phyloP scores from a whole-genome alignment of 2,329 filamentous ascomycete species.

The Leptographium radiaticola region DNA sequence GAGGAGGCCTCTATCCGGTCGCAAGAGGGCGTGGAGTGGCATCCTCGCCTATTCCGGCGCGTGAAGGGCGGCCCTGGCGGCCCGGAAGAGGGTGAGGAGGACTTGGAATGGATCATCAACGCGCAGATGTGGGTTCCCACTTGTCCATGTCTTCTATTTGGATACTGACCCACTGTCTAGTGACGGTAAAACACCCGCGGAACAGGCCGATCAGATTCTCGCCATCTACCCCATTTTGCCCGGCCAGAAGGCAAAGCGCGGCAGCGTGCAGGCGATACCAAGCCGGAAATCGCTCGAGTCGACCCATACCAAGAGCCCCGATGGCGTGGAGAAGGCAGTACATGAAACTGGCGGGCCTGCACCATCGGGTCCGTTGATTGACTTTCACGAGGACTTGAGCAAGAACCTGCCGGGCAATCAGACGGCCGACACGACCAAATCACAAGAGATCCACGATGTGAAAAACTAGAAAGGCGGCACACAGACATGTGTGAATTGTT shows the following conservation, averaged over 20 bases:
- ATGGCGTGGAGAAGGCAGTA: constrained; percentile 31
- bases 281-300: constrained; percentile 11
- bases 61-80: constrained; percentile 60
- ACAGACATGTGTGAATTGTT: neutral
- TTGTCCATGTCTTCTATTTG: neutral
- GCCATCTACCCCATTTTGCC: constrained; percentile 73
- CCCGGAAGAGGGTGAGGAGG: constrained; percentile 69
- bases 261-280: constrained; percentile 39
- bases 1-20: constrained; percentile 72
- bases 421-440: constrained; percentile 22
- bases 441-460: constrained; percentile 18
- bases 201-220: constrained; percentile 70
- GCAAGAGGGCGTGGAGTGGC: constrained; percentile 75
- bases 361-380: constrained; percentile 35
- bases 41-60: constrained; percentile 68
- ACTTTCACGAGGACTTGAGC: constrained; percentile 43
- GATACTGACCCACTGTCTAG: constrained; percentile 2
- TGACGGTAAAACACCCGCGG: constrained; percentile 50
- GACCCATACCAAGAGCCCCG: constrained; percentile 6
- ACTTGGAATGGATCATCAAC: constrained; percentile 90
- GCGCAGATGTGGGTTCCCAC: constrained; percentile 53
- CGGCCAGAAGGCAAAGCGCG: constrained; percentile 50
- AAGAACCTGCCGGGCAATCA: constrained; percentile 29
- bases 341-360: constrained; percentile 32
- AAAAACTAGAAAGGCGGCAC: neutral